Conservation (phyloP, 225 moss, liverwort and hornwort genomes). For the Climacium dendroides region DNA sequence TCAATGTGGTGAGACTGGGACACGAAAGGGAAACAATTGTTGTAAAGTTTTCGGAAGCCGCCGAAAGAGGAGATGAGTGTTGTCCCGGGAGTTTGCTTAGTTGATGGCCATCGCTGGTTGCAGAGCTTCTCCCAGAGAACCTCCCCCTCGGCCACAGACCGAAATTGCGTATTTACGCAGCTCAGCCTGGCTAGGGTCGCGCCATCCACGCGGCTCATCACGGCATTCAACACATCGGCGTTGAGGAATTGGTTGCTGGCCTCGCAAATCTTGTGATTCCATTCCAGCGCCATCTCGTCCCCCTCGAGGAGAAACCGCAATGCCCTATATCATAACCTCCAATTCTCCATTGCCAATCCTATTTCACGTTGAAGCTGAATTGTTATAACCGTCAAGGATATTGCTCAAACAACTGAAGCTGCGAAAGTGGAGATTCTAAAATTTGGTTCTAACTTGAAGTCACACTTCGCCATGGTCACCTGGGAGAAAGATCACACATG, state of each 20-base stretch:
- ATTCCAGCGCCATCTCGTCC: background rate
- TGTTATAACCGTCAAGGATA: background rate
- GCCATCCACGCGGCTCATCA: conserved; percentile 12
- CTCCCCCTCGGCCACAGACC: background rate
- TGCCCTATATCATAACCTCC: background rate
- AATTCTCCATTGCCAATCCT: background rate
- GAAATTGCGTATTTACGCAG: conserved; percentile 1
- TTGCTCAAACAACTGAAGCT: background rate
- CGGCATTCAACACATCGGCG: background rate
- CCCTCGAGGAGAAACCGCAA: background rate
- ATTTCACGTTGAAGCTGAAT: background rate
- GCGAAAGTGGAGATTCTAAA: background rate
- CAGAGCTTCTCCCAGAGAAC: conserved; percentile 14
- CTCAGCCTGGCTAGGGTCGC: background rate
- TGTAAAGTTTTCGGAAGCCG: conserved; percentile 14
- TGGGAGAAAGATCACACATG: background rate
- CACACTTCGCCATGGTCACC: background rate
- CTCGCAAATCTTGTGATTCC: background rate
- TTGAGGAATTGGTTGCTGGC: background rate
- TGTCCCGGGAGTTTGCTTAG: background rate
- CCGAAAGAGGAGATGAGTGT: background rate
- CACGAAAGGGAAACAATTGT: background rate
- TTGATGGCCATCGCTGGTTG: conserved; percentile 19
- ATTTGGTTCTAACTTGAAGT: background rate
- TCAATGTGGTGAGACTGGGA: background rate